Percentiles rank a stretch among this genome's conserved stretches.
These are phyloP conservation scores for Ustilago xerochloae DNA, from an alignment of 1,284 basidiomycete genomes.

Conservation along the genomic window DNA sequence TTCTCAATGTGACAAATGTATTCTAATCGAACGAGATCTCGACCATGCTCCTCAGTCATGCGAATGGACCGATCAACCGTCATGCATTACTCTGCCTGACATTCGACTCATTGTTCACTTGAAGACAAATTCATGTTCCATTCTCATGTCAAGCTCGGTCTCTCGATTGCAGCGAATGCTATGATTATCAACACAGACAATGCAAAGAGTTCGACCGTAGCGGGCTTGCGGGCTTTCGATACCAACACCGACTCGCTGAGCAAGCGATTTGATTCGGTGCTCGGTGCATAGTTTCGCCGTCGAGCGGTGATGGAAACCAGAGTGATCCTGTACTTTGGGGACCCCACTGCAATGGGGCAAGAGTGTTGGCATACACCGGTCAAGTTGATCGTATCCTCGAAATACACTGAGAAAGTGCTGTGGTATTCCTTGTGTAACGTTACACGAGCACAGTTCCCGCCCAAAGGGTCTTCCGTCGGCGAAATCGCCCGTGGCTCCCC, in stretches of 20 bases:
- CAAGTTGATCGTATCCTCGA: background rate
- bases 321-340: background rate
- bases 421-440: background rate
- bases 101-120: too few relatives aligned
- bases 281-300: background rate
- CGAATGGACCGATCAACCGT: too few relatives aligned
- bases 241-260: background rate
- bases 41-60: too few relatives aligned
- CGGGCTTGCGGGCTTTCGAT: background rate
- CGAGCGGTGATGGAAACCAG: background rate
- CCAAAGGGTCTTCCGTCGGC: background rate
- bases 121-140: background rate
- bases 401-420: background rate
- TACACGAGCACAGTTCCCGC: background rate
- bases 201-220: background rate
- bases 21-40: too few relatives aligned
- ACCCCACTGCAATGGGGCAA: background rate
- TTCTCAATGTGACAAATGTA: too few relatives aligned
- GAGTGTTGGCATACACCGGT: background rate
- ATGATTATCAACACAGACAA: background rate
- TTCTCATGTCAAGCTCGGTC: background rate
- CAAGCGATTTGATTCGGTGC: background rate
- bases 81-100: too few relatives aligned
- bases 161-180: too few relatives aligned
- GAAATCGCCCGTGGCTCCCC: background rate